Evolutionary conservation across 2,329 filamentous ascomycete genomes (phyloP), one percentile per base, ranked within the genome.

Genomic region (Sclerotinia spermophila): DNA sequence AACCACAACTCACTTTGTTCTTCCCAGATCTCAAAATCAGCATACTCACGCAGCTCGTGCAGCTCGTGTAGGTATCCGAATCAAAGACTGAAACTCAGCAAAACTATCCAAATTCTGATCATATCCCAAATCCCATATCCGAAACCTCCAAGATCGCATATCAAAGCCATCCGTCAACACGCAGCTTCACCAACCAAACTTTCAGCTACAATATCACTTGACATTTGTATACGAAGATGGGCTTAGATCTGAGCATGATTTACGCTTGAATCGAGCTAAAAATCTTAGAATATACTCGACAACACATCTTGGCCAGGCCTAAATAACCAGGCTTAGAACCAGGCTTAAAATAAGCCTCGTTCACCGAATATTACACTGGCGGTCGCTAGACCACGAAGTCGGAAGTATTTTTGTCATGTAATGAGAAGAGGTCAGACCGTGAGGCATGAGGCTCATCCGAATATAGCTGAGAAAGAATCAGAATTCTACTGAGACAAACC

Each of bases 121-220:
- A 53, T 17, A 17, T 53, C 5, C 13, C 7, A 53, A 15, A 13
- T 27, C n/a, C 27, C n/a, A 27, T 27, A 13, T 27, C n/a, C 27
- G 13, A 27, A 53, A 53, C 48, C 13, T 59, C 21, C n/a, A 60
- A 42, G 21, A 17, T 24, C 24, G 1, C 21, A 38, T 15, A 17
- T 38, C 61, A 53, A 27, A 30, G 61, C 2, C 61, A 38, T 24
- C 44, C 45, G 45, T 21, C 44, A 21, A 40, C 45, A 11, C 24
- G 1, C 27, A 48, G 13, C 42, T 45, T 65, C 24, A 53, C 45
- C 5, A 40, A 27, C 5, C 21, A 17, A 17, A 40, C 48, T 40
- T 51, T 65, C 61, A 65, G 61, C 61, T 38, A 40, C 8, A n/a
- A 51, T 30, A 53, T 53, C 45, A 65, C 61, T 53, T 65, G 61